A percentile compares a stretch with the other conserved stretches of the same genome.
Evolutionary conservation across 441 rosid species (phyloP).

Genomic region (Gossypium gossypioides): DNA sequence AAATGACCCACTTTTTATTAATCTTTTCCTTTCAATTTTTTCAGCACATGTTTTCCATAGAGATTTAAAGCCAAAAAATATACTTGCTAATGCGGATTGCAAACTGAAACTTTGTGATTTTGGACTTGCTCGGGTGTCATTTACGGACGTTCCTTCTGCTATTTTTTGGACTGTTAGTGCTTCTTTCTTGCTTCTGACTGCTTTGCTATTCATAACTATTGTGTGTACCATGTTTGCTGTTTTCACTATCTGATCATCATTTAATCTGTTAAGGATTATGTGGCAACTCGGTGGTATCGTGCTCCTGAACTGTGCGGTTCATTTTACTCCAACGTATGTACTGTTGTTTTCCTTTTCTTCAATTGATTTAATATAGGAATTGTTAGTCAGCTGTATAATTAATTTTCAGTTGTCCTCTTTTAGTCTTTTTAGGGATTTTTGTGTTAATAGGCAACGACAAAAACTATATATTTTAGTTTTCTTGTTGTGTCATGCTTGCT

Average conservation of each 20-base stretch:
- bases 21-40: slow-evolving; percentile 3
- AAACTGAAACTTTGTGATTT: slow-evolving; percentile 94
- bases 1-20: neutral
- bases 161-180: slow-evolving; percentile 93
- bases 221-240: neutral
- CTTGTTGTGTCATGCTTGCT: neutral
- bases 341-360: neutral
- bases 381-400: neutral
- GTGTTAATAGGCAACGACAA: neutral
- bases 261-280: slow-evolving; percentile 67
- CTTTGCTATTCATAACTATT: neutral
- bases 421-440: too few species aligned
- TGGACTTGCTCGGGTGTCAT: slow-evolving; percentile 95
- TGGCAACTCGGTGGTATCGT: slow-evolving; percentile 98
- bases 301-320: slow-evolving; percentile 99
- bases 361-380: slow-evolving; percentile 5
- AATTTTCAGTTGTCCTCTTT: neutral
- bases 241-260: slow-evolving; percentile 6
- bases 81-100: slow-evolving; percentile 95
- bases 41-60: slow-evolving; percentile 94
- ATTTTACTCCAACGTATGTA: slow-evolving; percentile 75
- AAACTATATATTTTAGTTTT: neutral
- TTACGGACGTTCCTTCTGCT: slow-evolving; percentile 86
- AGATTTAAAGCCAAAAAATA: slow-evolving; percentile 88
- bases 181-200: slow-evolving; percentile 20